Evolutionary conservation across 73 alveolate genomes (phyloP).

Genomic region (Tetrahymena elliotti): DNA sequence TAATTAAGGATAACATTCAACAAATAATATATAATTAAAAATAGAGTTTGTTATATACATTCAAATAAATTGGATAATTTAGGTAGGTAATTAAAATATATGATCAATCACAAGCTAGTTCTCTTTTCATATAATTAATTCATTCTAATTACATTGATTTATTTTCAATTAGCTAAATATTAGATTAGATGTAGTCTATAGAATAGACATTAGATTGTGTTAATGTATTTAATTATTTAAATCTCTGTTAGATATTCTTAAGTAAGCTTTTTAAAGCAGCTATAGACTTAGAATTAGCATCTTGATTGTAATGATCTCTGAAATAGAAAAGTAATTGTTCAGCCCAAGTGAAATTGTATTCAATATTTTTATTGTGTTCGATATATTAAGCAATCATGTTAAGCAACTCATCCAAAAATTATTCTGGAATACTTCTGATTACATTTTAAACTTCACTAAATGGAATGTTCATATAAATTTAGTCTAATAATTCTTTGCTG

Average conservation of each 20-base stretch:
- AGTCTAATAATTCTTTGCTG: background rate
- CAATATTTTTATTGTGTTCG: constrained; percentile 3
- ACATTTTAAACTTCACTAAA: background rate
- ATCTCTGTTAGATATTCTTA: background rate
- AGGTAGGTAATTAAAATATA: no score
- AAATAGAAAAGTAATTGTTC: background rate
- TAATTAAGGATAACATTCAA: no score
- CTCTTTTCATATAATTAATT: background rate
- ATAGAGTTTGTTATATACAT: background rate
- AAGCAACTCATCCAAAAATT: constrained; percentile 2
- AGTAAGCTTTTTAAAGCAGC: background rate
- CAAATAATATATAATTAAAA: no score
- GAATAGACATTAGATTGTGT: background rate
- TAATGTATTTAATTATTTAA: background rate
- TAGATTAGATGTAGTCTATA: background rate
- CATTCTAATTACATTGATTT: background rate
- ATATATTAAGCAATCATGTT: constrained; percentile 10
- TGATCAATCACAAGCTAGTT: no score
- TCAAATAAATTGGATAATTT: background rate
- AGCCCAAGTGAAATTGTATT: constrained; percentile 16
- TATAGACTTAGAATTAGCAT: background rate
- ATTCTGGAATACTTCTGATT: constrained; percentile 31
- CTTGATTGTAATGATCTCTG: background rate
- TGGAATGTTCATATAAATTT: constrained; percentile 14
- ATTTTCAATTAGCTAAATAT: background rate